Conservation (phyloP, 2,329 filamentous ascomycete genomes). For the Diplocarpon mali region DNA sequence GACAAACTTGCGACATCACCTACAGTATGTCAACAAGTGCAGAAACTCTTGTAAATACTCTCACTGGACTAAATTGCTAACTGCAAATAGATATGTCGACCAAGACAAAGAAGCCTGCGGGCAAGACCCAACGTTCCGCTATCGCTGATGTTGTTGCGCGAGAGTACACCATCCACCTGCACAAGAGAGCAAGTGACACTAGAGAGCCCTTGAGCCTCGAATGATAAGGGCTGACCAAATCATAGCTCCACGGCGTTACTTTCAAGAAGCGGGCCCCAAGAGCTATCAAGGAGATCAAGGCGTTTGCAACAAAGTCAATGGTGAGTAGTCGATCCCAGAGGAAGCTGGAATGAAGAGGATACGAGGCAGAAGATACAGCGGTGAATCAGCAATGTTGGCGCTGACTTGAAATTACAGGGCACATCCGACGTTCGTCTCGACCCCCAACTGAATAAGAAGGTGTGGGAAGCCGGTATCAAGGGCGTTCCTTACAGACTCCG, state of each 20-base stretch:
- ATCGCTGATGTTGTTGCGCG: slow-evolving; percentile 98
- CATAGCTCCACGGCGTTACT: slow-evolving; percentile 83
- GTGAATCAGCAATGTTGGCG: slow-evolving; percentile 9
- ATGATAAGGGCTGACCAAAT: slow-evolving; percentile 36
- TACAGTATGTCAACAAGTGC: slow-evolving; percentile 16
- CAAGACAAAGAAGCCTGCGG: slow-evolving; percentile 54
- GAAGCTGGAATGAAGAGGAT: not conserved
- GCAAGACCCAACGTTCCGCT: slow-evolving; percentile 74
- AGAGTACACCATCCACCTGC: slow-evolving; percentile 99
- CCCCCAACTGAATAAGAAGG: slow-evolving; percentile 99
- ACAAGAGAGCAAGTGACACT: slow-evolving; percentile 78
- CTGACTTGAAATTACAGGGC: slow-evolving; percentile 46
- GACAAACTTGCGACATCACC: slow-evolving; percentile 19
- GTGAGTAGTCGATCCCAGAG: slow-evolving; percentile 44
- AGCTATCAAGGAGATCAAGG: slow-evolving; percentile 99
- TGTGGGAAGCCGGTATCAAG: slow-evolving; percentile 99
- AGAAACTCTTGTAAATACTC: not conserved
- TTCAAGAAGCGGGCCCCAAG: slow-evolving; percentile 99
- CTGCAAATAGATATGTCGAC: slow-evolving; percentile 50
- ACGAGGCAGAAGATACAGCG: not conserved
- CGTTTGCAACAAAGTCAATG: slow-evolving; percentile 89
- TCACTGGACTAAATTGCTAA: slow-evolving; percentile 16
- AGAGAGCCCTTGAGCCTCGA: not conserved
- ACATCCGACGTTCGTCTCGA: slow-evolving; percentile 95
- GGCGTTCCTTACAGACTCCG: slow-evolving; percentile 95